Base-by-base conservation (phyloP, 2,329 filamentous ascomycete genomes). In the Pochonia chlamydosporia region DNA sequence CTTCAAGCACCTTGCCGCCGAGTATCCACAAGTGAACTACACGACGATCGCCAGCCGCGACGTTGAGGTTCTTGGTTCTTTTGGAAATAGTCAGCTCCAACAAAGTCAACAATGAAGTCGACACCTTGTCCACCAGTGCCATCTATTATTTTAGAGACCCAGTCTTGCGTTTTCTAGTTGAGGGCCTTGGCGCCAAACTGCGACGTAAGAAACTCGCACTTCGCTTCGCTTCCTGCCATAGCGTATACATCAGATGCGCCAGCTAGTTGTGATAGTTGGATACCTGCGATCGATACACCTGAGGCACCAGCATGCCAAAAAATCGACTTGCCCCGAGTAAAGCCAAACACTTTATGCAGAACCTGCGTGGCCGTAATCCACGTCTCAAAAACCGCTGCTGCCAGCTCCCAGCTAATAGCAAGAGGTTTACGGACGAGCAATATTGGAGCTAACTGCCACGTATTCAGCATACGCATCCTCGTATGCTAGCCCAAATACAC, bases 311-410 rank as follows among this genome's bases (percentile, higher is more conserved):
- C 92, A 64, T 97, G 92, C 88, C 90, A 96, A 36, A 97, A 81
- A 49, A 92, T 81, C 13, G 78, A 79, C 67, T 91, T 84, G 7
- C 86, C 87, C 10, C 72, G 63, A 16, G 74, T 63, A 64, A 91
- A 92, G 14, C 80, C 82, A 42, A 89, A 87, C 16, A 97, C 79
- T 10, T 91, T 71, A 63, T 90, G 87, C 64, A 96, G 79, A 16
- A 90, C 91, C 73, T 97, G 92, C 7, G 86, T 85, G 2, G 92
- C 92, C 18, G 92, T 96, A 58, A 96, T 95, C 87, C 88, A 96
- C 4, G 85, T 75, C 74, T 96, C 89, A 2, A 91, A 90, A 33
- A 96, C 76, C 3, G 86, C 90, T 7, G 91, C 91, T 9, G 84
- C 85, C 59, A 84, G 73, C 66, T 85, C 85, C 76, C 84, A 92